phyloP scores from a whole-genome alignment of 495 filamentous ascomycete genomes.

The Penicillium tannophilum region DNA sequence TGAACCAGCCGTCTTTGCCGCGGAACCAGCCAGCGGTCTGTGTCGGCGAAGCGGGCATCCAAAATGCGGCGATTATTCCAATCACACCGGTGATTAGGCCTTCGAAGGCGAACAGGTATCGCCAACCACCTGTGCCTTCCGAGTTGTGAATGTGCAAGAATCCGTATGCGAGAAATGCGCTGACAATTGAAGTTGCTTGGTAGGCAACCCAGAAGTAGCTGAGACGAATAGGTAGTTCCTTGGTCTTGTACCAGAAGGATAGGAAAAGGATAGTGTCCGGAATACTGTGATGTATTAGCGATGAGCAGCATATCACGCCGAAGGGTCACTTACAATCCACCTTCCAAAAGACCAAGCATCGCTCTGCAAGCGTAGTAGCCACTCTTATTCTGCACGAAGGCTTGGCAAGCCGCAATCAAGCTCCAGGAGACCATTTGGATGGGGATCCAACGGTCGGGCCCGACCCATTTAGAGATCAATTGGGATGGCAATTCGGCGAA shows the following conservation, averaged over 20 bases:
- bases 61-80: slow-evolving; percentile 63
- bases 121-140: slow-evolving; percentile 66
- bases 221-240: slow-evolving; percentile 66
- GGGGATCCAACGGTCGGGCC: slow-evolving; percentile 85
- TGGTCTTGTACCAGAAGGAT: slow-evolving; percentile 74
- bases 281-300: slow-evolving; percentile 30
- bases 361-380: slow-evolving; percentile 67
- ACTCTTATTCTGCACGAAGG: slow-evolving; percentile 59
- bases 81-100: slow-evolving; percentile 59
- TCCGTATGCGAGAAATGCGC: slow-evolving; percentile 71
- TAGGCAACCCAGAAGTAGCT: slow-evolving; percentile 76
- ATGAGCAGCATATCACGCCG: neutral
- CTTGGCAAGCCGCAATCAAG: slow-evolving; percentile 67
- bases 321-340: slow-evolving; percentile 58
- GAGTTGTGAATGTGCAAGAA: slow-evolving; percentile 66
- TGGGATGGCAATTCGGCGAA: slow-evolving; percentile 74
- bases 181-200: slow-evolving; percentile 62
- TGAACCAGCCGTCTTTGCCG: slow-evolving; percentile 75
- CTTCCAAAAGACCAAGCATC: slow-evolving; percentile 73
- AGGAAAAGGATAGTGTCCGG: slow-evolving; percentile 64
- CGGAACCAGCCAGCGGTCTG: slow-evolving; percentile 69
- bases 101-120: slow-evolving; percentile 66
- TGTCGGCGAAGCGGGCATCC: slow-evolving; percentile 72
- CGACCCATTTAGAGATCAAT: slow-evolving; percentile 69
- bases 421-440: slow-evolving; percentile 80